Evolutionary conservation across 345 rosid genomes (phyloP).

Genomic region (Conringia planisiliqua): DNA sequence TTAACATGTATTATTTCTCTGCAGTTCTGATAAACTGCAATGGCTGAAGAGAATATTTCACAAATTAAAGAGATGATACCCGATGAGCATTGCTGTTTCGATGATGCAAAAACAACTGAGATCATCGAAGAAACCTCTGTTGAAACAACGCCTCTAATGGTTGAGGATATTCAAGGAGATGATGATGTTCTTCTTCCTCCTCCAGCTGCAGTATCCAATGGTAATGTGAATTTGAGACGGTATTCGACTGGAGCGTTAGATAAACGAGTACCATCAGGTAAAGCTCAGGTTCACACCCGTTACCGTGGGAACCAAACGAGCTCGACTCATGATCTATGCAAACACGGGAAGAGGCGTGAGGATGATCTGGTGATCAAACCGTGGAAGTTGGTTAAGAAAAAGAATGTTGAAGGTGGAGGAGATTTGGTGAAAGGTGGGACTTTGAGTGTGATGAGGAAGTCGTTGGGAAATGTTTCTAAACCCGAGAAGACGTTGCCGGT

Average conservation of each 20-base stretch:
- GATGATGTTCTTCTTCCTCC: constrained; percentile 11
- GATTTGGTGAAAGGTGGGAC: constrained; percentile 22
- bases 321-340: constrained; percentile 85
- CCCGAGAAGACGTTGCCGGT: constrained; percentile 19
- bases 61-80: constrained; percentile 15
- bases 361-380: constrained; percentile 39
- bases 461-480: neutral
- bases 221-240: constrained; percentile 33
- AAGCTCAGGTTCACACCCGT: constrained; percentile 42
- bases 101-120: constrained; percentile 18
- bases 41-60: constrained; percentile 29
- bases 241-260: constrained; percentile 39
- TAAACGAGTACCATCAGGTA: constrained; percentile 15
- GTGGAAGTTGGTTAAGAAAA: constrained; percentile 32
- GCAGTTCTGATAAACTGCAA: constrained; percentile 13
- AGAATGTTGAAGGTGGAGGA: constrained; percentile 19
- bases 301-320: constrained; percentile 60
- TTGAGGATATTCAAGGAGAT: neutral
- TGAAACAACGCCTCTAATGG: constrained; percentile 8
- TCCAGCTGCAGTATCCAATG: constrained; percentile 15
- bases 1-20: neutral
- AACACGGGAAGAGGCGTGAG: constrained; percentile 49
- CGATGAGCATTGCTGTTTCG: constrained; percentile 24
- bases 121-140: neutral
- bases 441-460: constrained; percentile 29